Evolutionary conservation across 2,329 filamentous ascomycete genomes (phyloP), one percentile per base, ranked within the genome.

Genomic region (Neophaeococcomyces aloes): DNA sequence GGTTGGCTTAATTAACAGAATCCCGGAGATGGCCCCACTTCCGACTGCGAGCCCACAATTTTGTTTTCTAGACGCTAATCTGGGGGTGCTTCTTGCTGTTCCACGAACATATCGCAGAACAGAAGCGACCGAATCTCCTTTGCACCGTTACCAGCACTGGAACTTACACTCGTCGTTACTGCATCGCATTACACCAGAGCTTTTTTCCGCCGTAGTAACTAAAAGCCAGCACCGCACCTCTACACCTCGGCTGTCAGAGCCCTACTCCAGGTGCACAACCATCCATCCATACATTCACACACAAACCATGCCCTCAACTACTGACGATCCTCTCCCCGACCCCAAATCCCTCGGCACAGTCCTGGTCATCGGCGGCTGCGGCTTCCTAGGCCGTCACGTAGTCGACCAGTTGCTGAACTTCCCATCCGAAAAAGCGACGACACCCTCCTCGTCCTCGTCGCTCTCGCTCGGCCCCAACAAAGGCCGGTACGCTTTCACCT

Each of bases 331-430:
- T n/a, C 30, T 10, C 46, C 46, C 44, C 14, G 40, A 39, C 7
- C 57, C 58, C 11, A 56, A 67, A 38, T 58, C 65, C 46, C 69
- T 87, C 40, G 83, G 83, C 59, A 77, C 74, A 52, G 81, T 87
- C 57, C 72, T 88, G 54, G 79, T 91, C 53, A 79, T 89, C 54
- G 85, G 85, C 57, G 85, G 85, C 60, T 88, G 85, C 61, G 85
- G 85, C 53, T 89, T 91, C 65, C 74, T 91, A 13, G 85, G 85
- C 60, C 81, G 84, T 65, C 83, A 89, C 66, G 81, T 89, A 54
- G 81, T 89, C 59, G 76, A 80, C 63, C 74, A 84, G 58, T 72
- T 86, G 46, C 70, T 84, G 56, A 73, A 75, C 57, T 73, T 76
- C 62, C 77, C 67, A 36, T 67, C 67, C 10, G 67, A 70, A 48